A percentile compares a stretch with the other conserved stretches of the same genome.
These are phyloP conservation scores for Cutaneotrichosporon mucoides DNA, from an alignment of 1,284 basidiomycete genomes.

Conservation along the genomic window DNA sequence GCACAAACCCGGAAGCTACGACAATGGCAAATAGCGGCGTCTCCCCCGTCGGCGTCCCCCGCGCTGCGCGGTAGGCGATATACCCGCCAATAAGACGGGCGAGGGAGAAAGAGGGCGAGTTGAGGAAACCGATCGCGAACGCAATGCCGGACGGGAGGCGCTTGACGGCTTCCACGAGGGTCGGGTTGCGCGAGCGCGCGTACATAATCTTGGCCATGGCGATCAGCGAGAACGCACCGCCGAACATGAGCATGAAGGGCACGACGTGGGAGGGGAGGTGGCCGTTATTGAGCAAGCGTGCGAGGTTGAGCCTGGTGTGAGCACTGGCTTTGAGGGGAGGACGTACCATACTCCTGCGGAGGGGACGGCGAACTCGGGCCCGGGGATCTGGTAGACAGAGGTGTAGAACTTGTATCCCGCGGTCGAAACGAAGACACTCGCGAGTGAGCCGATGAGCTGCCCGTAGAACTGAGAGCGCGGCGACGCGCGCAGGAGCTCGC, in stretches of 20 bases:
- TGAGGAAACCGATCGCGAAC: constrained; percentile 76
- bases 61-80: constrained; percentile 65
- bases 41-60: constrained; percentile 45
- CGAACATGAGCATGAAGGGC: constrained; percentile 77
- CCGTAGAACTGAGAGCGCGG: constrained; percentile 83
- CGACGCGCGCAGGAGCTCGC: constrained; percentile 79
- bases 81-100: constrained; percentile 85
- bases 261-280: constrained; percentile 71
- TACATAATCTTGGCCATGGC: constrained; percentile 49
- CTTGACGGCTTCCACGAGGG: constrained; percentile 51
- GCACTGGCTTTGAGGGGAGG: background rate
- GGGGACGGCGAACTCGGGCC: constrained; percentile 88
- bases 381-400: constrained; percentile 68
- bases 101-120: constrained; percentile 90
- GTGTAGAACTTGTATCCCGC: constrained; percentile 85
- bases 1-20: constrained; percentile 88
- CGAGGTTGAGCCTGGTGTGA: constrained; percentile 74
- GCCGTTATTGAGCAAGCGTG: constrained; percentile 76
- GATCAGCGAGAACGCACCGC: constrained; percentile 62
- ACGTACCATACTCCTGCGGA: constrained; percentile 67
- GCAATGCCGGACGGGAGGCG: constrained; percentile 87
- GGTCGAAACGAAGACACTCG: constrained; percentile 83
- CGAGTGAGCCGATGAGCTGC: constrained; percentile 78
- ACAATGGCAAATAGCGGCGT: constrained; percentile 73
- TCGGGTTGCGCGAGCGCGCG: constrained; percentile 21